Base-by-base conservation (phyloP, 78 protist species). In the Cyanophora paradoxa region DNA sequence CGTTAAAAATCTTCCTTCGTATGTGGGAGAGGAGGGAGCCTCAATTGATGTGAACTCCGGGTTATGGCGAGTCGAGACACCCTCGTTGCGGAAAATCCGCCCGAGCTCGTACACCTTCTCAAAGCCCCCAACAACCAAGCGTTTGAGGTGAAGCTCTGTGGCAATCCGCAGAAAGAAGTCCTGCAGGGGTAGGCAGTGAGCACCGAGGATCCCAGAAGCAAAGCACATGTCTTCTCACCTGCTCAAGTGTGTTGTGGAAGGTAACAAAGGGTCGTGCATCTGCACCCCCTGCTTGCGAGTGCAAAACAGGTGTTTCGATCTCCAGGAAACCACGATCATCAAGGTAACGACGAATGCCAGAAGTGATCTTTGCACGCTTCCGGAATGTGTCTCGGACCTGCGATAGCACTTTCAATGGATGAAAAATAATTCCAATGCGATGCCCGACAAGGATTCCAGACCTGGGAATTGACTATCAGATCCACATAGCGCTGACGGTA, bases 41-140 rank as follows among this genome's bases (percentile, higher is more conserved):
- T 85, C 90, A 61, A 75, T 30, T 33, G 77, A 26, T n/a, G 90
- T 81, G 76, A 85, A 85, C 79, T 85, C 90, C 1, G 90, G 90
- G 70, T 85, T 85, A 71, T 85, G 90, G n/a, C 85, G 48, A 44
- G 70, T 66, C 67, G 62, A 57, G 28, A 81, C 63, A 2, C 64
- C 57, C 61, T 78, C 83, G 61, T 78, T 78, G n/a, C 87, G 40
- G 74, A 83, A 83, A 50, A 77, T 61, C 44, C 82, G 64, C 8
- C 90, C 90, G 19, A 85, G 61, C 40, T 78, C 88, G 64, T 48
- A 84, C 20, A 85, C 86, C 30, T 79, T 59, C 34, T 85, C 84
- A 3, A 85, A 24, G 44, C 89, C 89, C 17, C 85, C 89, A n/a
- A 85, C 77, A 37, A 85, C 36, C 3, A 79, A 62, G 31, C 66